Evolutionary conservation across 2,329 filamentous ascomycete species (phyloP), one percentile per base, ranked within the genome.

Genomic region (Aspergillus sp.): DNA sequence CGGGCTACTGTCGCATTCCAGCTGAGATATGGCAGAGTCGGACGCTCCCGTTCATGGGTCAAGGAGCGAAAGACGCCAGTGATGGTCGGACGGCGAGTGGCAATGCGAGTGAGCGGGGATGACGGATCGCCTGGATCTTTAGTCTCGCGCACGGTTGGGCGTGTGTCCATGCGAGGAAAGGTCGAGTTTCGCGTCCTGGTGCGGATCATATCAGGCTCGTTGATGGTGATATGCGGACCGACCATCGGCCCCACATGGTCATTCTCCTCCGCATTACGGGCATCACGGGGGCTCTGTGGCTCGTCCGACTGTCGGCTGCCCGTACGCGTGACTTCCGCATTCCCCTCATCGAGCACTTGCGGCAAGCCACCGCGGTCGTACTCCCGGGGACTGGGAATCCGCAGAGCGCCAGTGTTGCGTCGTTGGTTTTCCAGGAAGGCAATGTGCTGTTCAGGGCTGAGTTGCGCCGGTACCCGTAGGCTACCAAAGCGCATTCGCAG

Each of bases 1-100:
- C 94, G 85, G 20, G 88, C 93, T 49, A 96, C 82, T 0, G 94
- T 99, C 2, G 94, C 90, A 54, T 92, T 87, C 82, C 90, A 97
- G 70, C 90, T 96, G 47, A 99, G 81, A 69, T 99, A 99, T 0
- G 94, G 94, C 76, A 90, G 88, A 1, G 79, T 79, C 22, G 83
- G 76, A 6, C 61, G 65, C 1, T 70, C 65, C 45, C 61, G 60
- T 49, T 73, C 70, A 22, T 70, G 65, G 0, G 71, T 73, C 9
- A 73, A 32, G 19, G 72, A 73, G 4, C 70, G 64, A 40, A 69
- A 62, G 17, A 74, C 56, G 36, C 56, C 64, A 30, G 56, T 60
- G 10, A 74, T 55, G 0, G 71, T 73, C 19, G 65, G 52, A 42
- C 62, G 60, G 40, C 65, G 62, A 4, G 65, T 69, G 2, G 58